Percentiles rank a stretch among this genome's conserved stretches.
Evolutionary conservation across 352 stramenopile genomes (phyloP).

Genomic region (Thraustochytrium striatum): DNA sequence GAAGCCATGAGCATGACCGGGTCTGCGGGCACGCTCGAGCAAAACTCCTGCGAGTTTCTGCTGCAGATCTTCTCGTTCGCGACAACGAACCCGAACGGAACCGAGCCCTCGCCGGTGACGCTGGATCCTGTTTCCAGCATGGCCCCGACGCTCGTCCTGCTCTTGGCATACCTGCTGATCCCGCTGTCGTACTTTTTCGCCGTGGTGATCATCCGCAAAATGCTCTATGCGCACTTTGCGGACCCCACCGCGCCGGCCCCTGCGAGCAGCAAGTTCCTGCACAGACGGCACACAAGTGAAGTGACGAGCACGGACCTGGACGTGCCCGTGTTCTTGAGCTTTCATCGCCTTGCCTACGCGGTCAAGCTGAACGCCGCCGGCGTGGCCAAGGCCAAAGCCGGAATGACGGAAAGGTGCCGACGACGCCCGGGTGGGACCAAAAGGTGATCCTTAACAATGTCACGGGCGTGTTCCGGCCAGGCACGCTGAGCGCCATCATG

Average conservation of each 20-base stretch:
- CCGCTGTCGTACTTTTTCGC: neutral
- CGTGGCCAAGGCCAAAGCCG: neutral
- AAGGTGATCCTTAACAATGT: conserved; percentile 62
- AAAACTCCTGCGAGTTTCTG: neutral
- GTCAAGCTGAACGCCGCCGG: conserved; percentile 1
- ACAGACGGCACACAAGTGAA: neutral
- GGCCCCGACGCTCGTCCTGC: neutral
- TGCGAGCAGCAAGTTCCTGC: neutral
- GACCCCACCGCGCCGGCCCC: neutral
- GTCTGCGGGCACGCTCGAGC: neutral
- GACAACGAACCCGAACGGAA: neutral
- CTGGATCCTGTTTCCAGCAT: too few relatives aligned
- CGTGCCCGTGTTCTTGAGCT: conserved; percentile 5
- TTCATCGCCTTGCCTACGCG: conserved; percentile 16
- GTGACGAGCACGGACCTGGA: neutral
- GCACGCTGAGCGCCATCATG: conserved; percentile 69
- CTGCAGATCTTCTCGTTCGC: neutral
- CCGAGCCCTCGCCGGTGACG: neutral
- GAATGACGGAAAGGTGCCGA: conserved; percentile 25
- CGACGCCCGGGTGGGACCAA: conserved; percentile 4
- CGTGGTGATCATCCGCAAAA: conserved; percentile 10
- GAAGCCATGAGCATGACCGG: neutral
- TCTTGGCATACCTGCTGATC: neutral
- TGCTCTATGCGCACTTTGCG: conserved; percentile 10
- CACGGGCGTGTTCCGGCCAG: conserved; percentile 61